These are phyloP conservation scores for Rubus idaeus DNA, from an alignment of 306 rosid genomes.

Conservation along the genomic window DNA sequence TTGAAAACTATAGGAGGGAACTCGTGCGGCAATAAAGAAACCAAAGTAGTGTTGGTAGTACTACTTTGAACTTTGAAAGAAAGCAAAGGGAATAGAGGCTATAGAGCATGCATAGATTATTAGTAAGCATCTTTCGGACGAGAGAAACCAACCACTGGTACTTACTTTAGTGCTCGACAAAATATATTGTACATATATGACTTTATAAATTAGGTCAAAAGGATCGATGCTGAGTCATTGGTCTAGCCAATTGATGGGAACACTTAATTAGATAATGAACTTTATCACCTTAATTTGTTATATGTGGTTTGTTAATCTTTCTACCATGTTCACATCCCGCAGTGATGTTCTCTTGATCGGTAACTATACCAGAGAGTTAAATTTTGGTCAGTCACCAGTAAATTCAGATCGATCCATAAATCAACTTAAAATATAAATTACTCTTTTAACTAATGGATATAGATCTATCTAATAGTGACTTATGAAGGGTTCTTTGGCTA, in stretches of 20 bases:
- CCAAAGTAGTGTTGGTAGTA: neutral
- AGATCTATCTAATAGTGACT: too few relatives aligned
- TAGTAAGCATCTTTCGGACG: neutral
- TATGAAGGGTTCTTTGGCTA: too few relatives aligned
- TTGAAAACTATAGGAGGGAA: constrained; percentile 2
- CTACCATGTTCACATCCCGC: neutral
- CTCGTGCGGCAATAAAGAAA: constrained; percentile 17
- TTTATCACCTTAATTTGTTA: neutral
- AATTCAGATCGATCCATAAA: too few relatives aligned
- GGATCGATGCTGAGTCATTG: neutral
- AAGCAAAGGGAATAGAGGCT: constrained; percentile 7
- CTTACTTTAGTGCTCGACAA: neutral
- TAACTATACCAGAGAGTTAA: too few relatives aligned
- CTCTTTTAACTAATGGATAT: too few relatives aligned
- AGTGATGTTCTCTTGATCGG: too few relatives aligned
- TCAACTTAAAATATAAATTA: too few relatives aligned
- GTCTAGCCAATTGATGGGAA: neutral
- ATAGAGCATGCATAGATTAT: neutral
- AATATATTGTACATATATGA: neutral
- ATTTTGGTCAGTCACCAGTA: too few relatives aligned
- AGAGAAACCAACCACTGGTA: neutral
- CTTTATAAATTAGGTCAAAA: neutral
- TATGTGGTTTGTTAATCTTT: neutral
- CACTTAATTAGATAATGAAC: neutral
- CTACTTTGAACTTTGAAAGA: neutral